Evolutionary conservation across 2,329 filamentous ascomycete species (phyloP), one percentile per base, ranked within the genome.

Genomic region (Pseudocercospora vitis): DNA sequence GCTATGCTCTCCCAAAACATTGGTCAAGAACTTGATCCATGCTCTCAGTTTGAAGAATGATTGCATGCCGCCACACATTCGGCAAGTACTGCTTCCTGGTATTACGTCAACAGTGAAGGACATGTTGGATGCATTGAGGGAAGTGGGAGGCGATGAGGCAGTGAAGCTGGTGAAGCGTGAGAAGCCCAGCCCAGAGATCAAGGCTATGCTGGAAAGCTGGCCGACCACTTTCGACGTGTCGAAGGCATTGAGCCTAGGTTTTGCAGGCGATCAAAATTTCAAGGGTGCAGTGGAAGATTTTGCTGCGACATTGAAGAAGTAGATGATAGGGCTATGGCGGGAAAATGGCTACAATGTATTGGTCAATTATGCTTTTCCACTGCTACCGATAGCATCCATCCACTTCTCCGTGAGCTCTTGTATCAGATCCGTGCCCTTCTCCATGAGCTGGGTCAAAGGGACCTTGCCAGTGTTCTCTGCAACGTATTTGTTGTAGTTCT

Each of bases 201-300:
- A 78, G 56, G 73, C 73, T 24, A 82, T 84, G 62, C 67, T 83
- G 46, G 71, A 79, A 23, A 80, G 77, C 28, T 84, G 81, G 81
- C 79, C 80, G 1, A 76, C 76, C 1, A 74, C 74, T 29, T 82
- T 82, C 60, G 78, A 83, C 66, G 81, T 57, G 65, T 82, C 70
- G 1, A 76, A 78, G 56, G 84, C 84, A 3, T 72, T 75, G 54
- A 67, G 71, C 7, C 65, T 87, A 49, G 81, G 81, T 0, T 75
- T 82, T 56, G 64, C 70, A 46, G 69, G 70, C 1, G 81, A 83
- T 67, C 72, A 74, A 4, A 68, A 67, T n/a, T 70, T 80, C 49
- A 71, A 74, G 62, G 70, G 71, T 56, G 76, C 76, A 2, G 74
- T 78, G 48, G 70, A 67, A 42, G 74, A 77, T 54, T 78, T 76